Evolutionary conservation across 495 filamentous ascomycete species (phyloP), one percentile per base, ranked within the genome.

Genomic region (Penicillium dipodomyicola): DNA sequence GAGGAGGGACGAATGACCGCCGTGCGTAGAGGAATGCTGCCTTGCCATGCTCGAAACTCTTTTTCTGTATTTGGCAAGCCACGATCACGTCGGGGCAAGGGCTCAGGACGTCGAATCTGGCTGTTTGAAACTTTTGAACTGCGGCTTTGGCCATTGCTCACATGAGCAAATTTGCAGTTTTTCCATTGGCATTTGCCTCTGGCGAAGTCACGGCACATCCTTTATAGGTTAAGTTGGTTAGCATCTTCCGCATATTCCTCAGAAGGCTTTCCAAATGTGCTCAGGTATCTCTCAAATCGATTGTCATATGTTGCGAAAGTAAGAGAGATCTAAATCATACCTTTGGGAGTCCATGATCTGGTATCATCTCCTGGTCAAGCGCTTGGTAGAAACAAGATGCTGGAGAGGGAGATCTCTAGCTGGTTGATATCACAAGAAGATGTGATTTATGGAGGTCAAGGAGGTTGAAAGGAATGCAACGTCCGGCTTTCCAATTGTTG

Each of bases 161-260:
- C 54, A 51, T 64, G 61, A 14, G n/a, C 17, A 54, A 48, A 57
- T 37, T 64, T 64, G 61, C 61, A 64, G 5, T 51, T 54, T 11
- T 17, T 57, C 30, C 32, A 58, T 41, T 41, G 61, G 54, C 59
- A 62, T 4, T 37, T 54, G 27, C 59, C 59, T 30, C 33, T 43
- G 33, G 57, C 57, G 48, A 63, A 63, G 7, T 60, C 37, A 35
- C 52, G 52, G 37, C 60, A 63, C 17, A 56, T 40, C 7, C 51
- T 62, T 32, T 29, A 42, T 22, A 39, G 35, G 7, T 17, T 17
- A 17, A n/a, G 15, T 39, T 1, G 35, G 8, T 39, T 39, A 39
- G 35, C 35, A 39, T 37, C 2, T 37, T n/a, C 33, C 33, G 15
- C 33, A 37, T 7, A 37, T n/a, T 15, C 5, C 14, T 37, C 6